phyloP scores from a whole-genome alignment of 768 basidiomycete species.

The Auricularia sp. region DNA sequence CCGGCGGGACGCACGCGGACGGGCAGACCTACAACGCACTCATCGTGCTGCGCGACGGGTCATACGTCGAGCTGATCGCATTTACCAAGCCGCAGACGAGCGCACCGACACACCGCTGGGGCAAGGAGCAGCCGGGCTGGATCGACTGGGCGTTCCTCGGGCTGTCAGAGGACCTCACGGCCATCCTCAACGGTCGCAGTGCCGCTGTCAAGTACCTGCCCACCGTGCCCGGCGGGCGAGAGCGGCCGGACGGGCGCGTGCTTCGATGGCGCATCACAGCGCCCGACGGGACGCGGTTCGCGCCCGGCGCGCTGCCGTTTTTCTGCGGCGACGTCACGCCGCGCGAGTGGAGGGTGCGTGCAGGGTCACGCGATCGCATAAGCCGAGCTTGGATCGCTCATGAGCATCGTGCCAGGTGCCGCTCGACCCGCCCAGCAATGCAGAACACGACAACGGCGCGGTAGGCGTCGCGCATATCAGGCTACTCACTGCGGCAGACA shows the following conservation, averaged over 20 bases:
- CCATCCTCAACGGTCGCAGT: conserved; percentile 45
- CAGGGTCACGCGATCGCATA: not conserved
- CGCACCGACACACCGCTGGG: conserved; percentile 45
- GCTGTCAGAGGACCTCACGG: conserved; percentile 29
- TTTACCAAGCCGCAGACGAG: conserved; percentile 42
- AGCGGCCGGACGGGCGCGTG: conserved; percentile 41
- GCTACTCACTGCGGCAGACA: conserved; percentile 25
- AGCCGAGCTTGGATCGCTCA: not conserved
- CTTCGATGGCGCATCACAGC: conserved; percentile 50
- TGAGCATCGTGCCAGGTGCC: conserved; percentile 33
- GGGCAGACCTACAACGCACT: conserved; percentile 58
- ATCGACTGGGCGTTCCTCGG: conserved; percentile 59
- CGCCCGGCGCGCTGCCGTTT: conserved; percentile 40
- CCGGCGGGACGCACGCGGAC: conserved; percentile 54
- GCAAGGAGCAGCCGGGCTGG: conserved; percentile 46
- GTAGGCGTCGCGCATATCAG: conserved; percentile 40
- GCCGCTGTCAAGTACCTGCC: conserved; percentile 30
- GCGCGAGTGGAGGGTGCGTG: conserved; percentile 43
- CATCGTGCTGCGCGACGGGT: conserved; percentile 48
- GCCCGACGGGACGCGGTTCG: conserved; percentile 17
- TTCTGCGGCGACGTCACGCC: conserved; percentile 69
- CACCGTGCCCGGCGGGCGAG: conserved; percentile 45
- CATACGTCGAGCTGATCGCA: conserved; percentile 60
- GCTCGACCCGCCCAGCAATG: conserved; percentile 33
- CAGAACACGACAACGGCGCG: conserved; percentile 40